Evolutionary conservation across 2,329 filamentous ascomycete genomes (phyloP).

Genomic region (Fusarium sp.): DNA sequence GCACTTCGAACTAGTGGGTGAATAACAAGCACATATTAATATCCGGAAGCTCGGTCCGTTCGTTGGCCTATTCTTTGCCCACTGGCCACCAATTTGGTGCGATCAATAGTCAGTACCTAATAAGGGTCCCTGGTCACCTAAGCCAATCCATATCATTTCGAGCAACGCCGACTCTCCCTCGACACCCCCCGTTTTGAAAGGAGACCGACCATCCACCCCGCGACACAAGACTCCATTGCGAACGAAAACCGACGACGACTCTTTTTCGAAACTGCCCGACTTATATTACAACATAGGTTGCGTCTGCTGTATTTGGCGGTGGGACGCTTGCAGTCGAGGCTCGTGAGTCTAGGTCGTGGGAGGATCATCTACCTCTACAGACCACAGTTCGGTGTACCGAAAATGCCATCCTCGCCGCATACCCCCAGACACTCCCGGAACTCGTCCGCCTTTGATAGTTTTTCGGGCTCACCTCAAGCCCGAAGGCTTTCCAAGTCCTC

Average conservation of each 20-base stretch:
- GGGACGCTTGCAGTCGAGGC: conserved; percentile 35
- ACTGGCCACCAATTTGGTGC: conserved; percentile 43
- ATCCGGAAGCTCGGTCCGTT: conserved; percentile 27
- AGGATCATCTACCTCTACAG: conserved; percentile 23
- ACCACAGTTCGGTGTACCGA: conserved; percentile 31
- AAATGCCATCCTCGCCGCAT: conserved; percentile 62
- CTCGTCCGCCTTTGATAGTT: conserved; percentile 68
- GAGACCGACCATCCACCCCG: conserved; percentile 29
- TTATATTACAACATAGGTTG: conserved; percentile 7
- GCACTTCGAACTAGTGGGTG: conserved; percentile 6
- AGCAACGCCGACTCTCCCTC: conserved; percentile 42
- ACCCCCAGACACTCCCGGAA: conserved; percentile 73
- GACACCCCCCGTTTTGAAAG: conserved; percentile 41
- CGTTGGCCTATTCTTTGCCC: conserved; percentile 19
- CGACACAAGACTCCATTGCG: conserved; percentile 16
- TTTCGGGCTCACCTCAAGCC: conserved; percentile 61
- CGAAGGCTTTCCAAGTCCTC: conserved; percentile 68
- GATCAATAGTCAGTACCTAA: conserved; percentile 40
- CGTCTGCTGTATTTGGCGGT: conserved; percentile 31
- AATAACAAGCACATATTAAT: not conserved
- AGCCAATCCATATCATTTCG: conserved; percentile 43
- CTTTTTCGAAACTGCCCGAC: not conserved
- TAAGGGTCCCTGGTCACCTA: conserved; percentile 45
- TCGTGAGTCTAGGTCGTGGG: conserved; percentile 29
- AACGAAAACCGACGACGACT: conserved; percentile 3